Percentiles rank a stretch among this genome's conserved stretches.
Evolutionary conservation across 495 filamentous ascomycete genomes (phyloP).

Genomic region (Neurospora pannonica): DNA sequence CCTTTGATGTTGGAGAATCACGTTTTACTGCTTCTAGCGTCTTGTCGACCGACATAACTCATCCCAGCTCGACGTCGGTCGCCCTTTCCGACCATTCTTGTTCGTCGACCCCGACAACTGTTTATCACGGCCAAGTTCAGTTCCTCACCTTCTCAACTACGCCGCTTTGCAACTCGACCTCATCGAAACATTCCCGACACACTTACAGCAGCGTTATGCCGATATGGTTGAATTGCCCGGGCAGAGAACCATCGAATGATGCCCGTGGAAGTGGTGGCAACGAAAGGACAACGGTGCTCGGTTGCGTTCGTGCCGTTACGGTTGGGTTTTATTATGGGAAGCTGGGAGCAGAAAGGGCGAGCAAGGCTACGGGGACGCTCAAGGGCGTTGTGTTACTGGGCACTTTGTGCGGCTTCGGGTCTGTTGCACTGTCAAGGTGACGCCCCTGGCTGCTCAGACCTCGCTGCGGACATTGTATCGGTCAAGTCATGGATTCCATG

Average conservation of each 20-base stretch:
- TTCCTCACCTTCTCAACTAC: not conserved
- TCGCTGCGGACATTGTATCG: not conserved
- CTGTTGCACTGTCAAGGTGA: not conserved
- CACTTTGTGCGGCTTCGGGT: not conserved
- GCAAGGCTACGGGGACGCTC: not conserved
- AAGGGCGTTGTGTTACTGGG: not conserved
- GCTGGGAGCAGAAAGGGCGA: not conserved
- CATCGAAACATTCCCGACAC: not conserved
- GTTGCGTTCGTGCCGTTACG: too few relatives aligned
- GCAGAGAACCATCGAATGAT: not conserved
- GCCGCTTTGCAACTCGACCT: not conserved
- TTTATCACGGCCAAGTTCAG: not conserved
- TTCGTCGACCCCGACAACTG: not conserved
- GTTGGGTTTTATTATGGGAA: not conserved
- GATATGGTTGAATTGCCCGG: not conserved
- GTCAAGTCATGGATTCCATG: not conserved
- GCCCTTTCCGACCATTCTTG: too few relatives aligned
- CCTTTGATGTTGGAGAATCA: not conserved
- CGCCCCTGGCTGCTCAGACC: not conserved
- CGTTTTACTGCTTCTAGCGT: not conserved
- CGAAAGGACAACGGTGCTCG: too few relatives aligned
- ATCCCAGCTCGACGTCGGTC: too few relatives aligned
- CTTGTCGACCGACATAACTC: not conserved
- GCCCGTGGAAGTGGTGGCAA: not conserved
- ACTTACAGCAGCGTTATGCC: not conserved